A percentile compares a stretch with the other conserved stretches of the same genome.
These are phyloP conservation scores for Kodamaea anthophila DNA, from an alignment of 1,139 yeast species.

Conservation along the genomic window DNA sequence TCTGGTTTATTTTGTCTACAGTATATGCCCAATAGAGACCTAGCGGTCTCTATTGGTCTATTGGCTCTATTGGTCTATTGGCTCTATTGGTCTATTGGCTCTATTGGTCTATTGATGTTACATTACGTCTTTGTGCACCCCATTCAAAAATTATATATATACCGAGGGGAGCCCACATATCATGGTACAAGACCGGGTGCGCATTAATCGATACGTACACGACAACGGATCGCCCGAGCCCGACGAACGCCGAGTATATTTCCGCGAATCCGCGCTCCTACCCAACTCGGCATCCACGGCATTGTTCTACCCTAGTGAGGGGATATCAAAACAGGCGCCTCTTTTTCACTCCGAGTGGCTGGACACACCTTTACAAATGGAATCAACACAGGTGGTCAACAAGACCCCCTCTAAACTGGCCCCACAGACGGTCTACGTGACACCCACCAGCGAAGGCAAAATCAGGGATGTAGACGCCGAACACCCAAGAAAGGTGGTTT, in stretches of 20 bases:
- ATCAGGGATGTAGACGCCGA: too few species aligned
- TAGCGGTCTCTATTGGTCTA: too few species aligned
- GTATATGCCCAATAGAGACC: too few species aligned
- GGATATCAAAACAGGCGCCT: conserved; percentile 4
- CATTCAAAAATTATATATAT: too few species aligned
- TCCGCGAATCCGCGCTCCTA: conserved; percentile 4
- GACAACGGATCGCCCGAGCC: conserved; percentile 1
- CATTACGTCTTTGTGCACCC: too few species aligned
- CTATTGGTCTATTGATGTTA: too few species aligned
- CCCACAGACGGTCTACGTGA: conserved; percentile 15
- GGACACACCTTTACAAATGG: conserved; percentile 20
- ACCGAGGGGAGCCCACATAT: background rate
- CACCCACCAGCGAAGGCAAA: conserved; percentile 14
- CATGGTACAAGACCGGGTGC: conserved; percentile 3
- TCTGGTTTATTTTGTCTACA: too few species aligned
- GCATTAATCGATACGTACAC: conserved; percentile 1
- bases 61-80: too few species aligned
- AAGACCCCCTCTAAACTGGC: conserved; percentile 11
- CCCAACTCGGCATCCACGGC: conserved; percentile 3
- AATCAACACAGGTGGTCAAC: conserved; percentile 3
- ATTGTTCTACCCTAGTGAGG: conserved; percentile 3
- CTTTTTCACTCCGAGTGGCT: conserved; percentile 33
- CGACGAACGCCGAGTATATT: conserved; percentile 1
- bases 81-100: too few species aligned
- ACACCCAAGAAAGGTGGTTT: conserved; percentile 2